A percentile compares a stretch with the other conserved stretches of the same genome.
phyloP scores from a whole-genome alignment of 148 eudicot genomes.

The Cornus controversa region DNA sequence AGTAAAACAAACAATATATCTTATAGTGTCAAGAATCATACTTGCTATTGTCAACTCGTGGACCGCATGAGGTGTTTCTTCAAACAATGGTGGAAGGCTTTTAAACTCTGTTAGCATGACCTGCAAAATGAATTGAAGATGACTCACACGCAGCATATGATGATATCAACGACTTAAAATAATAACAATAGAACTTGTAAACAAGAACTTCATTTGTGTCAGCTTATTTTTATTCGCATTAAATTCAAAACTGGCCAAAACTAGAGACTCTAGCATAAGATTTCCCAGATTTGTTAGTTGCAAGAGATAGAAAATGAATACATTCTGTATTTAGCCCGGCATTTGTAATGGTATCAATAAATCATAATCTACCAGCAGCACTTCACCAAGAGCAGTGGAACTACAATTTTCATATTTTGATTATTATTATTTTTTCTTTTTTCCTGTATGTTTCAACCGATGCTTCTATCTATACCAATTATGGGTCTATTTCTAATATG shows the following conservation, averaged over 20 bases:
- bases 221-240: not conserved
- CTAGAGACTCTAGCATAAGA: not conserved
- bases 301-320: too few species aligned
- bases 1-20: not conserved
- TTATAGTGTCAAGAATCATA: constrained; percentile 25
- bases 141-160: not conserved
- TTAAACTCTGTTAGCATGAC: constrained; percentile 65
- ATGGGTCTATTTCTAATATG: too few species aligned
- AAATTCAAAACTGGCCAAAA: not conserved
- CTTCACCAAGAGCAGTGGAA: too few species aligned
- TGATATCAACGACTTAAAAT: not conserved
- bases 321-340: too few species aligned
- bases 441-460: too few species aligned
- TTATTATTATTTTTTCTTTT: too few species aligned
- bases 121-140: constrained; percentile 35
- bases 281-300: too few species aligned
- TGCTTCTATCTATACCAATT: too few species aligned
- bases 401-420: too few species aligned
- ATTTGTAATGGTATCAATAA: too few species aligned
- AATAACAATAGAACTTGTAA: not conserved
- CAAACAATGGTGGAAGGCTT: constrained; percentile 86
- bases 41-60: constrained; percentile 86
- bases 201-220: not conserved
- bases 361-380: too few species aligned
- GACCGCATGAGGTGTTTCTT: constrained; percentile 61